Conservation (phyloP, 352 stramenopile species). For the Phytophthora lateralis region DNA sequence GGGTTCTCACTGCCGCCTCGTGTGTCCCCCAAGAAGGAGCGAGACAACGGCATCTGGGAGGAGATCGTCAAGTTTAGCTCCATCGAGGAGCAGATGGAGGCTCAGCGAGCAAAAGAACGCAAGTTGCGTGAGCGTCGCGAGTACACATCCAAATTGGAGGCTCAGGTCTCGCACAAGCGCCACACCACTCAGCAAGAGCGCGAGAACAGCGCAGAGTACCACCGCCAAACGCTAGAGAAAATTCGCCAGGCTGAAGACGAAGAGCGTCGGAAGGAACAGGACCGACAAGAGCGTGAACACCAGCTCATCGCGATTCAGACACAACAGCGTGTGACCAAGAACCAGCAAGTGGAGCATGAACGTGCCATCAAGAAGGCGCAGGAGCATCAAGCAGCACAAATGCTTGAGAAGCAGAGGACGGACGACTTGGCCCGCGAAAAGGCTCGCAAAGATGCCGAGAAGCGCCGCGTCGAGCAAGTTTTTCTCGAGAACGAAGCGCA, state of each 20-base stretch:
- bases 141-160: constrained; percentile 51
- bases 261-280: constrained; percentile 61
- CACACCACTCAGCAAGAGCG: constrained; percentile 41
- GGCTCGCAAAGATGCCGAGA: constrained; percentile 59
- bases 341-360: constrained; percentile 59
- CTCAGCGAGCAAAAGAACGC: constrained; percentile 40
- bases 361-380: constrained; percentile 54
- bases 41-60: constrained; percentile 81
- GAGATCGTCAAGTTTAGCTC: constrained; percentile 84
- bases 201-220: constrained; percentile 50
- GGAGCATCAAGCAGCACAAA: constrained; percentile 49
- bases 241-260: constrained; percentile 56
- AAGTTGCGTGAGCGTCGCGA: constrained; percentile 40
- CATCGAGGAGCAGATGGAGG: constrained; percentile 70
- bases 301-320: constrained; percentile 74
- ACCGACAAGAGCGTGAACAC: constrained; percentile 56
- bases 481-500: constrained; percentile 69
- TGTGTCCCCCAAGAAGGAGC: constrained; percentile 77
- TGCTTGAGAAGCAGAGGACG: constrained; percentile 55
- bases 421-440: constrained; percentile 58
- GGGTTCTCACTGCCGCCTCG: constrained; percentile 68
- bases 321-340: constrained; percentile 67
- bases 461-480: constrained; percentile 62
- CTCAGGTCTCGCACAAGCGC: constrained; percentile 61
- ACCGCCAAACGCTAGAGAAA: constrained; percentile 55